phyloP scores from a whole-genome alignment of 2,329 filamentous ascomycete species.

The Cordyceps tenuipes region DNA sequence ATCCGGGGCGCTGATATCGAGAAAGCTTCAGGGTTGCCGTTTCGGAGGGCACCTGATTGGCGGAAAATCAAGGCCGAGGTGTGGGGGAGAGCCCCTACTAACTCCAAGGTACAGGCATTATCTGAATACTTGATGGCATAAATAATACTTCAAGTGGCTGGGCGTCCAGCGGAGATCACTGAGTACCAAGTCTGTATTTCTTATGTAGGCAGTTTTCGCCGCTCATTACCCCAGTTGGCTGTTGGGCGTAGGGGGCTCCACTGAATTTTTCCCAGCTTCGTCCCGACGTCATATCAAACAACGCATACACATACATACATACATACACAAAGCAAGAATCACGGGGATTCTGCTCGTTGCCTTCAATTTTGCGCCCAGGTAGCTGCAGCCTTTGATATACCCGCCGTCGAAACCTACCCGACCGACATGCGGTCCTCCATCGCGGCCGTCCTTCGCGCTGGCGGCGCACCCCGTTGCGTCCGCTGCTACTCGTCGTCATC shows the following conservation, averaged over 20 bases:
- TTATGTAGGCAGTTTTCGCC: constrained; percentile 4
- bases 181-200: too few species aligned
- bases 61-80: background rate
- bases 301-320: background rate
- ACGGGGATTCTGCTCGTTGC: too few species aligned
- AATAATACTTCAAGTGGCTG: background rate
- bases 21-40: background rate
- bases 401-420: too few species aligned
- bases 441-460: background rate
- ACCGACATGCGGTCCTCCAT: background rate
- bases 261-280: background rate
- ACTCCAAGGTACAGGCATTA: too few species aligned
- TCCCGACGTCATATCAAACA: constrained; percentile 1
- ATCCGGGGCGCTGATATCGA: background rate
- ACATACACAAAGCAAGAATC: too few species aligned
- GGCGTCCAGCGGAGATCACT: background rate
- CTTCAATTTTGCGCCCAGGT: too few species aligned
- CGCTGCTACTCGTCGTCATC: background rate
- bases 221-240: background rate
- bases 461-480: background rate
- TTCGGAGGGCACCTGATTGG: constrained; percentile 6
- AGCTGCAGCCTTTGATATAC: too few species aligned
- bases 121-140: too few species aligned
- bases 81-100: background rate
- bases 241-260: background rate